phyloP scores from a whole-genome alignment of 768 basidiomycete genomes.

The Tulasnella sp. region DNA sequence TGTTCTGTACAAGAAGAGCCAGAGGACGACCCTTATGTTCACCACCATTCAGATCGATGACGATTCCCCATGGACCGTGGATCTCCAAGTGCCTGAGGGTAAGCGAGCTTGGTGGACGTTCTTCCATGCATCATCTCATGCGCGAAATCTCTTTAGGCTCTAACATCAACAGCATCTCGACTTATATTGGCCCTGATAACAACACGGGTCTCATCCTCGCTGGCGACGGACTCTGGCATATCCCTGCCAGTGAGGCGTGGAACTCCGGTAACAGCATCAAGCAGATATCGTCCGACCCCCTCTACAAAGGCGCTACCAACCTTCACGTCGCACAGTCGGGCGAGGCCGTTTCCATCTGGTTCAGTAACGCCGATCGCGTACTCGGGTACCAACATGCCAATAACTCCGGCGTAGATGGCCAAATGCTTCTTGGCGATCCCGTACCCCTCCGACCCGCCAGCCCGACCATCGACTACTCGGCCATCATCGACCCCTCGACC shows the following conservation, averaged over 20 bases:
- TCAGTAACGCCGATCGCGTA: neutral
- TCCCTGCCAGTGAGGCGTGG: neutral
- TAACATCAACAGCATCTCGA: constrained; percentile 1
- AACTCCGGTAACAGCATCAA: neutral
- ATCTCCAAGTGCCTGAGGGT: neutral
- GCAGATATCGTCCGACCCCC: neutral
- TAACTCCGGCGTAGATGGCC: neutral
- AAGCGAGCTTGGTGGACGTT: neutral
- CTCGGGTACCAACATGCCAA: neutral
- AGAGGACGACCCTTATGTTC: constrained; percentile 7
- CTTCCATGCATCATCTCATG: neutral
- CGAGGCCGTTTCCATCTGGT: neutral
- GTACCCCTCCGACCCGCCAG: constrained; percentile 2
- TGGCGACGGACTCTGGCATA: constrained; percentile 20
- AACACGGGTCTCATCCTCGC: constrained; percentile 7
- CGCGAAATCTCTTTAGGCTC: neutral
- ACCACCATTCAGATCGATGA: neutral
- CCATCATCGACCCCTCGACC: constrained; percentile 18
- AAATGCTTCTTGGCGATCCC: neutral
- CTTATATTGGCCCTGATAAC: neutral
- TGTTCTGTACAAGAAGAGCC: constrained; percentile 9
- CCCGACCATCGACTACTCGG: constrained; percentile 1
- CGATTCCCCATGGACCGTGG: neutral
- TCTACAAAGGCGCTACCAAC: neutral
- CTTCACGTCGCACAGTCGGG: neutral